phyloP scores from a whole-genome alignment of 192 early-diverging fungal genomes.

The Backusella tarrabulga region DNA sequence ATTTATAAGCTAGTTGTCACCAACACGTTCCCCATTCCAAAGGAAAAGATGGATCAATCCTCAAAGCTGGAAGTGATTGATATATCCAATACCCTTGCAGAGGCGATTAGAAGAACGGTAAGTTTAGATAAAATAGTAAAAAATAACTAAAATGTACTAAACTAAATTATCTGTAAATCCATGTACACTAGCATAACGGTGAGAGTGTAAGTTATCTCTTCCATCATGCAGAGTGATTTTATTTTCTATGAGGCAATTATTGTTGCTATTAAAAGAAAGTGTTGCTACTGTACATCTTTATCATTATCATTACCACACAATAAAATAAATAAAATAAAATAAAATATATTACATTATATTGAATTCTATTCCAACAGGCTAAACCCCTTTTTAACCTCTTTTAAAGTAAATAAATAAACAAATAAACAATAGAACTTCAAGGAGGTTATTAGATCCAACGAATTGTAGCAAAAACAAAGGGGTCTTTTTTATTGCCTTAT shows the following conservation, averaged over 20 bases:
- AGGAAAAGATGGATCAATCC: constrained; percentile 64
- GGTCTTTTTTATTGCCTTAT: neutral
- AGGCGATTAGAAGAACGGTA: constrained; percentile 81
- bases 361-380: neutral
- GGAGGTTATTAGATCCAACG: neutral
- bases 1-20: constrained; percentile 68
- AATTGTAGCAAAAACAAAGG: neutral
- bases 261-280: neutral
- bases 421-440: neutral
- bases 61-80: constrained; percentile 87
- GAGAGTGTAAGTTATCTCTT: constrained; percentile 39
- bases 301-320: neutral
- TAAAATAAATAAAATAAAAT: no score
- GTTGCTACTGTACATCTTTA: neutral
- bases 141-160: neutral
- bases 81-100: constrained; percentile 84
- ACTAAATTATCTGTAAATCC: constrained; percentile 2
- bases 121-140: neutral
- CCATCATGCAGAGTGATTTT: constrained; percentile 27
- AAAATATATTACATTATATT: neutral
- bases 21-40: constrained; percentile 86
- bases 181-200: constrained; percentile 23
- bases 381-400: neutral
- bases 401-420: neutral
- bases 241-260: neutral